Base-by-base conservation (phyloP, 1,284 basidiomycete species). In the Somion occarium region DNA sequence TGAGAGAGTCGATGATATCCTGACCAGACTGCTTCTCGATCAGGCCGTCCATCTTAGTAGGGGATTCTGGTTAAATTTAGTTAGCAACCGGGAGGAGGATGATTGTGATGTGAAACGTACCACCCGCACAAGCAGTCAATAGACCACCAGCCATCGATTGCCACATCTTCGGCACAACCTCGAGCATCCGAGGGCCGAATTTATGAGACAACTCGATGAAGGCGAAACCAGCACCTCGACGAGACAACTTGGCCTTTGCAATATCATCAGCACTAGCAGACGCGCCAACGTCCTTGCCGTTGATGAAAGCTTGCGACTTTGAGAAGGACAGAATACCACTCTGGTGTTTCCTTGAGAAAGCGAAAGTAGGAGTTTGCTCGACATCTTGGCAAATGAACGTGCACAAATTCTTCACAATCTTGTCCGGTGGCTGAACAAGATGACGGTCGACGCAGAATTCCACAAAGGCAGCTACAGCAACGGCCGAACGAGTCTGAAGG, bases 331-430 rank as follows among this genome's bases (percentile, higher is more conserved):
- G 71, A 37, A 99, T 91, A 1, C 91, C 94, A 24, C 87, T 80
- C 19, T 72, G 68, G 9, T 75, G 69, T 48, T 80, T 76, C 50
- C 82, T 81, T 5, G 74, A 73, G 63, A 77, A 79, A 3, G 84
- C 76, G 66, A 98, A 99, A 2, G 96, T 88, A 1, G 96, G 94
- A 0, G 95, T 98, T 51, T 88, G 81, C 24, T 88, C 83, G 12
- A 82, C 78, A 66, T 99, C 97, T 64, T 93, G 91, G 68, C 96
- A 99, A 3, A 99, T 75, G 71, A 99, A 99, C 0, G 93, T 95
- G 71, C 93, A 96, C 3, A 99, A 80, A 65, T 99, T 99, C 73
- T 94, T 94, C 61, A 99, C 84, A 50, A 99, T 94, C 74, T 99
- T 99, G 62, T 95, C 92, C 0, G 79, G 89, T 60, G 74, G 77